Evolutionary conservation across 225 moss, liverwort and hornwort genomes (phyloP).

Genomic region (Ulota crispa): DNA sequence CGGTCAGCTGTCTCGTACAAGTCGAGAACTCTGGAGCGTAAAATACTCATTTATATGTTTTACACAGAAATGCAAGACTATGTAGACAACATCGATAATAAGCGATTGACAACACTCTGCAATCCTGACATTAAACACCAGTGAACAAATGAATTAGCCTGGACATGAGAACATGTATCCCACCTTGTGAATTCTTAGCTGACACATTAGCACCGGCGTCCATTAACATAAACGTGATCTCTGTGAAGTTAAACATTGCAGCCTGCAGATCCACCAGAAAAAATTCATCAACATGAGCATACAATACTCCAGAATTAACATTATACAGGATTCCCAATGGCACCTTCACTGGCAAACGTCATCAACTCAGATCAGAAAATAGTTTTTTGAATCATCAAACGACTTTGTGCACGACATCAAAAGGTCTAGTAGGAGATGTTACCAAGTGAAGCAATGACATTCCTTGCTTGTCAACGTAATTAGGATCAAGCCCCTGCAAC

Average conservation of each 20-base stretch:
- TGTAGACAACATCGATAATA: background rate
- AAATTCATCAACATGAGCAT: conserved; percentile 8
- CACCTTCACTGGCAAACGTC: background rate
- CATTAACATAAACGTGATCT: conserved; percentile 87
- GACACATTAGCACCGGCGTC: conserved; percentile 84
- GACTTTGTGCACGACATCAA: background rate
- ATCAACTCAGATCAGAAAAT: background rate
- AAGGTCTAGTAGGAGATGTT: background rate
- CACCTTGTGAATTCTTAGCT: conserved; percentile 96
- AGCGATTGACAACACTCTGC: background rate
- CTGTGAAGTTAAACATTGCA: conserved; percentile 98
- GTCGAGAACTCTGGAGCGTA: background rate
- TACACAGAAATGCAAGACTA: background rate
- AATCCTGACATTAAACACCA: background rate
- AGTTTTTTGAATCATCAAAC: background rate
- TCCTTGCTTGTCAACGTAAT: conserved; percentile 89
- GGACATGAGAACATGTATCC: background rate
- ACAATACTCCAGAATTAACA: background rate
- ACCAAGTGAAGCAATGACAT: conserved; percentile 99
- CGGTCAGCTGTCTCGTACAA: conserved; percentile 4
- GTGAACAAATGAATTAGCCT: background rate
- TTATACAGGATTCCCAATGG: background rate
- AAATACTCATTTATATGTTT: background rate
- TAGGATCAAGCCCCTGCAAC: conserved; percentile 82
- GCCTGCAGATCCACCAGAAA: conserved; percentile 55